Conservation (phyloP, 2,329 filamentous ascomycete species). For the Cladosporium sp. region DNA sequence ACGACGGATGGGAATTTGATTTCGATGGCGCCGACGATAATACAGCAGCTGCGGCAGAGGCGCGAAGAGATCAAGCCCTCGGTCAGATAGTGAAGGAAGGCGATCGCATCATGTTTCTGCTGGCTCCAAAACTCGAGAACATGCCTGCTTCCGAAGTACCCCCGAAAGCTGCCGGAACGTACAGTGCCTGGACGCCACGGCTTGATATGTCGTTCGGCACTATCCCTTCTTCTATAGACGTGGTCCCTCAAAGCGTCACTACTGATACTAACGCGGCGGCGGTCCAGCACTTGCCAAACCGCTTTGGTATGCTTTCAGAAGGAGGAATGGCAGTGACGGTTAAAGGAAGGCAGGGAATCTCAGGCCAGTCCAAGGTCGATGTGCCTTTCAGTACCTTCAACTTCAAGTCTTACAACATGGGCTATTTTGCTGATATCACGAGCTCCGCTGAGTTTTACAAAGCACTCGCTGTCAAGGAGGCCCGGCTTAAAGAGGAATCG, state of each 20-base stretch:
- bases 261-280: conserved; percentile 13
- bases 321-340: conserved; percentile 49
- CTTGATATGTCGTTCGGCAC: conserved; percentile 34
- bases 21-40: conserved; percentile 28
- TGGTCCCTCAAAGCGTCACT: conserved; percentile 12
- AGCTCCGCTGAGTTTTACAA: too few species aligned
- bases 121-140: conserved; percentile 33
- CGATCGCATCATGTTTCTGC: conserved; percentile 64
- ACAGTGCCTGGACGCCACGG: conserved; percentile 17
- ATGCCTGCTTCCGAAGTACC: neutral
- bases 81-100: conserved; percentile 59
- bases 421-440: neutral
- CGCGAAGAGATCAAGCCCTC: conserved; percentile 37
- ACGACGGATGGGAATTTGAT: conserved; percentile 53
- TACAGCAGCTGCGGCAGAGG: conserved; percentile 30
- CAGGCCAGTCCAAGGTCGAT: conserved; percentile 10
- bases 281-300: conserved; percentile 24
- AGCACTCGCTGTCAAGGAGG: too few species aligned
- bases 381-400: conserved; percentile 1
- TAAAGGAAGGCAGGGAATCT: neutral
- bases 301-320: conserved; percentile 62
- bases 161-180: neutral
- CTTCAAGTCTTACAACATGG: too few species aligned
- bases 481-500: too few species aligned
- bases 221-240: conserved; percentile 43